A percentile compares a stretch with the other conserved stretches of the same genome.
Conservation (phyloP, 129 eudicot genomes). For the Glebionis coronaria region DNA sequence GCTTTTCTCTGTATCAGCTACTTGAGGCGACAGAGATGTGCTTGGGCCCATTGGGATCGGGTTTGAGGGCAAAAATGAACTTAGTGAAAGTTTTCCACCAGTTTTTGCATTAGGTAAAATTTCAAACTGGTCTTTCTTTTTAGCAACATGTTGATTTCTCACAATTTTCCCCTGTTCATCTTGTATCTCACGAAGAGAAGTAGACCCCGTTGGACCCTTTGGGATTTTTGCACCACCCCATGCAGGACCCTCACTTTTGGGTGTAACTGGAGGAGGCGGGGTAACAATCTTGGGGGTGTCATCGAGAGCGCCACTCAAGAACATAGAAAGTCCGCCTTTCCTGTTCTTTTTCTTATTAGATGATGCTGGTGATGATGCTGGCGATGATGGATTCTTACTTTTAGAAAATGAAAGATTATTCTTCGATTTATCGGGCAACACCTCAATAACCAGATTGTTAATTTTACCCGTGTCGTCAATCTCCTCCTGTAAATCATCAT, state of each 20-base stretch:
- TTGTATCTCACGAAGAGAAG: conserved; percentile 88
- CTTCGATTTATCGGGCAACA: conserved; percentile 22
- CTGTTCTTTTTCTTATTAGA: conserved; percentile 80
- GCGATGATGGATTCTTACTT: conserved; percentile 33
- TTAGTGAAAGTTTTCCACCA: conserved; percentile 48
- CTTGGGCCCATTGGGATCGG: conserved; percentile 71
- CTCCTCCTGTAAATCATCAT: conserved; percentile 38
- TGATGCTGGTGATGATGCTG: conserved; percentile 39
- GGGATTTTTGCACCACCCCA: conserved; percentile 84
- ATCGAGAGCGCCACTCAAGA: conserved; percentile 90
- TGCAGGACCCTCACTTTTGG: conserved; percentile 88
- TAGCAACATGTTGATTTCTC: conserved; percentile 26
- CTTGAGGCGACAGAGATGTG: conserved; percentile 33
- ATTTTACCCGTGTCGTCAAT: conserved; percentile 28
- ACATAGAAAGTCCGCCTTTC: conserved; percentile 97
- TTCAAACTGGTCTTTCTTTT: conserved; percentile 43
- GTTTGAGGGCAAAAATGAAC: conserved; percentile 65
- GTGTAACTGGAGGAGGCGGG: conserved; percentile 52
- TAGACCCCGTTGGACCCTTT: conserved; percentile 32
- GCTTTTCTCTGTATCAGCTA: conserved; percentile 62
- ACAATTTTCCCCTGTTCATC: conserved; percentile 67
- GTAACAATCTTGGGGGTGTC: conserved; percentile 45
- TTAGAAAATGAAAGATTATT: conserved; percentile 34
- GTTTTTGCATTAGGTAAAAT: conserved; percentile 43
- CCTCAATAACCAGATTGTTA: conserved; percentile 24